These are phyloP conservation scores for Porphyrellus cyaneotinctus DNA, from an alignment of 768 basidiomycete genomes.

Conservation along the genomic window DNA sequence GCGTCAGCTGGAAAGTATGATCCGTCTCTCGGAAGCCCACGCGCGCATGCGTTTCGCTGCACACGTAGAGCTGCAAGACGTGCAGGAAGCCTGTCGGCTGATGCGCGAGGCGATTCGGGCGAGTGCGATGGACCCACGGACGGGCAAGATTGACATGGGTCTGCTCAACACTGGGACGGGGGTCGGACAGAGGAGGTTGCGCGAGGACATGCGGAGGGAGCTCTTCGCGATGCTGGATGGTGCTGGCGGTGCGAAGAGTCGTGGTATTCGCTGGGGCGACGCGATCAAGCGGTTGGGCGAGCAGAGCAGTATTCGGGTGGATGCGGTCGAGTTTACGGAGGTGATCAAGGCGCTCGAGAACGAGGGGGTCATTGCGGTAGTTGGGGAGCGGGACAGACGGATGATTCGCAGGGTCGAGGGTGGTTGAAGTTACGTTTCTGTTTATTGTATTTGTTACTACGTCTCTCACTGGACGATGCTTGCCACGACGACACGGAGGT, in stretches of 20 bases:
- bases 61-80: slow-evolving; percentile 83
- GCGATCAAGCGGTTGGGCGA: slow-evolving; percentile 72
- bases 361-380: slow-evolving; percentile 81
- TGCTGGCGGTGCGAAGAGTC: slow-evolving; percentile 43
- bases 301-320: slow-evolving; percentile 83
- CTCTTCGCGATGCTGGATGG: slow-evolving; percentile 60
- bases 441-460: neutral
- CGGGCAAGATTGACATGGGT: slow-evolving; percentile 97
- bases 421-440: slow-evolving; percentile 11
- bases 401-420: slow-evolving; percentile 68
- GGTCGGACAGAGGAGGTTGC: slow-evolving; percentile 75
- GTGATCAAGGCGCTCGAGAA: slow-evolving; percentile 75
- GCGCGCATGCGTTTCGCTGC: slow-evolving; percentile 92
- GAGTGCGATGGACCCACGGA: slow-evolving; percentile 91
- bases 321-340: slow-evolving; percentile 75
- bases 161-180: slow-evolving; percentile 92
- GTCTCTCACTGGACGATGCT: neutral
- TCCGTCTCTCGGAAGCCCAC: slow-evolving; percentile 93
- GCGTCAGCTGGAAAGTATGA: slow-evolving; percentile 94
- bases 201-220: slow-evolving; percentile 88
- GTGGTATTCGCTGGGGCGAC: slow-evolving; percentile 77
- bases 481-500: neutral
- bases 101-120: slow-evolving; percentile 97
- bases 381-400: slow-evolving; percentile 83
- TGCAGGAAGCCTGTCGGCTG: slow-evolving; percentile 86